Base-by-base conservation (phyloP, 2,329 filamentous ascomycete genomes). In the Nigrospora oryzae region DNA sequence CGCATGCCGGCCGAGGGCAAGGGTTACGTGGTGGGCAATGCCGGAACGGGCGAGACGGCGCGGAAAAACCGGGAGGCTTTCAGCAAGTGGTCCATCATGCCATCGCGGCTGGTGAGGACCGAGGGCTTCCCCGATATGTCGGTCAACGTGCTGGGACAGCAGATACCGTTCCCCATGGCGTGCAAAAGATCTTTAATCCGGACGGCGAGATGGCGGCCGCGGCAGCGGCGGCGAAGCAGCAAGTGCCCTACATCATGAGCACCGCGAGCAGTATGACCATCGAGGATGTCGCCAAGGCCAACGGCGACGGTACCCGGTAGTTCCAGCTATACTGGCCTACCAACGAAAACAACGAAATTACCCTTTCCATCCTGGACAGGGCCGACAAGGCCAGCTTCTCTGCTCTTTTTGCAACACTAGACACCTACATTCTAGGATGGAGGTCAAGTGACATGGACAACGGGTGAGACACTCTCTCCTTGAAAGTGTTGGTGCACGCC, bases 261-360 rank as follows among this genome's bases (percentile, higher is more conserved):
- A 55, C 55, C 23, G 55, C 55, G 12, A 54, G 52, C 38, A 55
- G 53, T n/a, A 53, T 51, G 2, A 53, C 50, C 36, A 58, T 58
- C 19, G 55, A 59, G 47, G 55, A 57, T n/a, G 55, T 58, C 28
- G 56, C 54, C 11, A 43, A 39, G 31, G 56, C 56, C 14, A 59
- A 46, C 16, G 56, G 53, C 16, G 49, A 51, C 3, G 51, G 51
- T 19, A 44, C 49, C 39, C 49, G 54, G 4, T 59, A 51, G 54
- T 58, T 50, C 31, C 55, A 59, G 50, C 46, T 59, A n/a, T 59
- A 59, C 42, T 59, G 56, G 56, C 55, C 55, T 2, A 40, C 45
- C 33, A 49, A 51, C 12, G 51, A 51, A 17, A 42, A 56, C 13
- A 49, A 51, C 15, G 54, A 58, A 19, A 51, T 58, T 11, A 57